Percentiles rank a stretch among this genome's conserved stretches.
Conservation (phyloP, 1,284 basidiomycete species). For the Xerocomus amazonicus region DNA sequence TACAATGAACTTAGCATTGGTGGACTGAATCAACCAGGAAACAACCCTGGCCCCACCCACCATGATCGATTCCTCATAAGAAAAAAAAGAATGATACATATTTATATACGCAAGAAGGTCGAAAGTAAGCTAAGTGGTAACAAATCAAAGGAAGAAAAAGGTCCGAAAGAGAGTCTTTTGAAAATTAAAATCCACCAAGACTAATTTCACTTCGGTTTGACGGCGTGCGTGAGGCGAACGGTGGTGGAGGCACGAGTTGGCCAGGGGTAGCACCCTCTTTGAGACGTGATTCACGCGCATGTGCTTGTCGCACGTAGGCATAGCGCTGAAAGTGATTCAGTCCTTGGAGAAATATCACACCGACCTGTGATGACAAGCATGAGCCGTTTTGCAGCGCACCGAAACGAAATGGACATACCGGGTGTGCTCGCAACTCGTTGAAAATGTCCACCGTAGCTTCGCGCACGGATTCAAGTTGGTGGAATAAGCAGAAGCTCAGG, state of each 20-base stretch:
- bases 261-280: conserved; percentile 40
- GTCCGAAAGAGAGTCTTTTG: background rate
- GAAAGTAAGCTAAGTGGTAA: conserved; percentile 24
- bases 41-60: too few relatives aligned
- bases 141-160: background rate
- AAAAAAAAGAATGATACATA: conserved; percentile 5
- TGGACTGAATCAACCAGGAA: too few relatives aligned
- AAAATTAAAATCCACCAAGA: conserved; percentile 34
- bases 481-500: conserved; percentile 87
- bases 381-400: background rate
- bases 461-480: conserved; percentile 73
- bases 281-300: conserved; percentile 50
- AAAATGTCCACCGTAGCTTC: conserved; percentile 82
- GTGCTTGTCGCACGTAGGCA: conserved; percentile 74
- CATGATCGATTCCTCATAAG: background rate
- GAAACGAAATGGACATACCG: conserved; percentile 48
- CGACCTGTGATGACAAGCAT: conserved; percentile 54
- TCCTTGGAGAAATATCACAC: conserved; percentile 75
- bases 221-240: conserved; percentile 38
- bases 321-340: conserved; percentile 93
- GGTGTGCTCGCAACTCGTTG: conserved; percentile 69
- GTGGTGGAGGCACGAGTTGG: conserved; percentile 34
- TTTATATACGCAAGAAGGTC: conserved; percentile 32
- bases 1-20: too few relatives aligned
- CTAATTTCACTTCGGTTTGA: conserved; percentile 51